These are phyloP conservation scores for Trametes sp. DNA, from an alignment of 1,284 basidiomycete species.

Conservation along the genomic window DNA sequence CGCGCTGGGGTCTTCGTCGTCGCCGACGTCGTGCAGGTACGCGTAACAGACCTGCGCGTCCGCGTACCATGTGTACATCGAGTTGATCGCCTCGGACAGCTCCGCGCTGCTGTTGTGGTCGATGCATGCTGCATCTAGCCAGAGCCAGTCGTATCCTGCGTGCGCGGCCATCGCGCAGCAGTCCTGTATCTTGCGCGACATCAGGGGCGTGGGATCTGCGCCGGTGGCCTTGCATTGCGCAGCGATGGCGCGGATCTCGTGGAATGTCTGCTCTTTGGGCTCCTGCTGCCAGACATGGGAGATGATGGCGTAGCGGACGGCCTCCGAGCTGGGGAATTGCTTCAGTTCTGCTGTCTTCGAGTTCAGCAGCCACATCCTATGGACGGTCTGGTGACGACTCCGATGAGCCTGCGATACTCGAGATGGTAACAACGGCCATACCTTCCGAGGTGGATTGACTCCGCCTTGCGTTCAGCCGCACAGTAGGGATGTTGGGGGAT, in stretches of 20 bases:
- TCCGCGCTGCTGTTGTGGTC: slow-evolving; percentile 14
- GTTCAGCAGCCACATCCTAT: slow-evolving; percentile 10
- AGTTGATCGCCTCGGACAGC: slow-evolving; percentile 7
- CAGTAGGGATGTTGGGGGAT: too few species aligned
- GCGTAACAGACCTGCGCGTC: slow-evolving; percentile 10
- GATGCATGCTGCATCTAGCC: slow-evolving; percentile 12
- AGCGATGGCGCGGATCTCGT: slow-evolving; percentile 4
- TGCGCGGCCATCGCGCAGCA: slow-evolving; percentile 5
- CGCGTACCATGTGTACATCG: slow-evolving; percentile 6
- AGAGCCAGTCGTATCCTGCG: slow-evolving; percentile 10
- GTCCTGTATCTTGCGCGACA: slow-evolving; percentile 7
- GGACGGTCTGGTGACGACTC: neutral
- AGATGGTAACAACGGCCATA: neutral
- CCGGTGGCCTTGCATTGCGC: slow-evolving; percentile 1
- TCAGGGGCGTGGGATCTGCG: neutral
- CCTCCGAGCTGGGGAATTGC: slow-evolving; percentile 4
- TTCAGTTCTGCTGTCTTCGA: slow-evolving; percentile 4
- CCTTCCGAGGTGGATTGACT: too few species aligned
- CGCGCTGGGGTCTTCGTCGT: slow-evolving; percentile 10
- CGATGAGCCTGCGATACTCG: neutral
- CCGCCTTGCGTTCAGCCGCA: too few species aligned
- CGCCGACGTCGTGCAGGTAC: slow-evolving; percentile 11
- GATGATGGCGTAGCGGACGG: slow-evolving; percentile 11
- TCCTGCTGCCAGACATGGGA: slow-evolving; percentile 16
- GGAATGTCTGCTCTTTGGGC: slow-evolving; percentile 12